phyloP scores from a whole-genome alignment of 1,284 basidiomycete genomes.

The Ganoderma boninense region DNA sequence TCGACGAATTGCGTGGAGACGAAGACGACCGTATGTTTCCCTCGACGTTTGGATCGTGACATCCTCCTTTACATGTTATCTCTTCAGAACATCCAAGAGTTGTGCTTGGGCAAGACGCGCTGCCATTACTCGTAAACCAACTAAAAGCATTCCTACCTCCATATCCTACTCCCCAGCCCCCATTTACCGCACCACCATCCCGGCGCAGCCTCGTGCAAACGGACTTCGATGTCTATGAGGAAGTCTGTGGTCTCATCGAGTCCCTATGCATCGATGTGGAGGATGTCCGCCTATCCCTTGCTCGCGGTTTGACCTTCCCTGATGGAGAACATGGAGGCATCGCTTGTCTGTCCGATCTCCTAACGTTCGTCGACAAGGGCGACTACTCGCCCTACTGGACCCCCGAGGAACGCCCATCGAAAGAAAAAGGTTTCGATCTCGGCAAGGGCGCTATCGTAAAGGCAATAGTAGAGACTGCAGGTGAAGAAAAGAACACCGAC shows the following conservation, averaged over 20 bases:
- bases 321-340: conserved; percentile 60
- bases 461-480: conserved; percentile 84
- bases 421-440: conserved; percentile 77
- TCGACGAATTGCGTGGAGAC: conserved; percentile 46
- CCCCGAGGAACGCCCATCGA: conserved; percentile 47
- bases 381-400: conserved; percentile 72
- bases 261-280: conserved; percentile 79
- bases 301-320: conserved; percentile 67
- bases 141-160: conserved; percentile 67
- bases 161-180: conserved; percentile 47
- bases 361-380: conserved; percentile 78
- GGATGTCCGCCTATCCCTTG: conserved; percentile 74
- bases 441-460: conserved; percentile 89
- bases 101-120: conserved; percentile 65
- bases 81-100: conserved; percentile 50
- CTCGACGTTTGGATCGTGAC: background rate
- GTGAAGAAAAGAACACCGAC: conserved; percentile 82
- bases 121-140: conserved; percentile 69
- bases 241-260: conserved; percentile 78
- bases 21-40: conserved; percentile 35
- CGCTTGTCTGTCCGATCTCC: conserved; percentile 67
- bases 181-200: conserved; percentile 52
- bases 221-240: conserved; percentile 78
- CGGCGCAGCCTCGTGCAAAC: conserved; percentile 63
- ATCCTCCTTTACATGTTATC: background rate